Evolutionary conservation across 768 basidiomycete genomes (phyloP), one percentile per base, ranked within the genome.

Genomic region (Pseudohyphozyma bogoriensis): DNA sequence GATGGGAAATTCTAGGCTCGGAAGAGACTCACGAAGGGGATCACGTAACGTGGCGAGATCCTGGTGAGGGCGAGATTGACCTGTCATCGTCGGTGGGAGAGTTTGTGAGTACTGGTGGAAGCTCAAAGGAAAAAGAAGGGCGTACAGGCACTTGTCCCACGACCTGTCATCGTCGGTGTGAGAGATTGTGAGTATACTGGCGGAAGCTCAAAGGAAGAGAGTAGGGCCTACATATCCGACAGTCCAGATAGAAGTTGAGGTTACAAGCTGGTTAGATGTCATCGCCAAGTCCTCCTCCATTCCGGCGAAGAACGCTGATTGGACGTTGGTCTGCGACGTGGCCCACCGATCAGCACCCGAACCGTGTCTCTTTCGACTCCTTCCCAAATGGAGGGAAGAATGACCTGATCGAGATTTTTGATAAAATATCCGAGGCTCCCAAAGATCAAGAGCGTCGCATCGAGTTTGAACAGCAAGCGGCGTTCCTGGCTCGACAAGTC

Each of bases 241-340:
- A 1, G 55, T 56, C 45, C 55, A 47, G 16, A 47, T 16, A 2
- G 44, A 35, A 4, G 32, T 46, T 4, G 65, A 13, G 22, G 31
- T 37, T 6, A 44, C 84, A 68, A 81, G 80, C 50, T 86, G 76
- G 36, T 78, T 83, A 72, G 82, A 85, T 84, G 59, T 66, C 32
- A 24, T 18, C 18, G 78, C 68, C 39, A 86, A 76, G 33, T 85
- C 84, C 72, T 86, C 83, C 65, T 79, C 82, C 85, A 87, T 86
- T 18, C 70, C 70, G 10, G 83, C 85, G 28, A 85, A 82, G 72
- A 84, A 85, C 16, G 85, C 85, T 10, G 29, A 33, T 22, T 31
- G 15, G 29, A 55, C 36, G 54, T 55, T 44, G 18, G 8, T 15
- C 20, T 54, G 53, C 15, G 28, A n/a, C n/a, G n/a, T n/a, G n/a